Evolutionary conservation across 2,329 filamentous ascomycete species (phyloP), one percentile per base, ranked within the genome.

Genomic region (Fusarium sp.): DNA sequence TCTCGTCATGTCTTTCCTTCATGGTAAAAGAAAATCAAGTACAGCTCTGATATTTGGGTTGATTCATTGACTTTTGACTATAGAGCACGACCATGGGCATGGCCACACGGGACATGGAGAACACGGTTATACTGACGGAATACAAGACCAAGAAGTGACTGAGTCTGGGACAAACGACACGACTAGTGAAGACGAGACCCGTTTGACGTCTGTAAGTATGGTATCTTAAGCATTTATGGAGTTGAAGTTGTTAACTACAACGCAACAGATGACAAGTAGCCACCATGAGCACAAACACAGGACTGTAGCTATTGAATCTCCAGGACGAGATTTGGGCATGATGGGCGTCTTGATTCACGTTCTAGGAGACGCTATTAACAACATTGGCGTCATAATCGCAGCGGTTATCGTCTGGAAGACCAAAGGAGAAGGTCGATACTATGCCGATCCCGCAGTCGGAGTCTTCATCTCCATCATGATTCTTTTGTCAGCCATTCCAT

Each of bases 381-480:
- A 94, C 70, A 76, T 93, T 13, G 91, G 90, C 11, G 91, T 94
- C 61, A 92, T 93, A 48, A 80, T 90, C 35, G 86, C 90, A 1
- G 90, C 89, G 0, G 72, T 90, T 3, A 82, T 92, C 32, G 90
- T 94, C 75, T 93, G 90, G 91, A 81, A 89, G 57, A 81, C 85
- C 0, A 75, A 83, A 30, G 87, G 85, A 30, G 80, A 85, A 1
- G 81, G 77, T 5, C 83, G 89, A 33, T 92, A 86, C 79, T 94
- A 93, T 69, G 90, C 89, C 7, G 92, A 94, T 73, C 91, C 92
- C 0, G 89, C 83, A 5, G 85, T 90, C 33, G 87, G 89, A 59
- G 83, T 92, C 75, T 89, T 84, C 50, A 94, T 94, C 70, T 85
- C 89, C 3, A 62, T 92, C n/a, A 90, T 93, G 85, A 92, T 94